These are phyloP conservation scores for Suillus ampliporus DNA, from an alignment of 768 basidiomycete species.

Conservation along the genomic window DNA sequence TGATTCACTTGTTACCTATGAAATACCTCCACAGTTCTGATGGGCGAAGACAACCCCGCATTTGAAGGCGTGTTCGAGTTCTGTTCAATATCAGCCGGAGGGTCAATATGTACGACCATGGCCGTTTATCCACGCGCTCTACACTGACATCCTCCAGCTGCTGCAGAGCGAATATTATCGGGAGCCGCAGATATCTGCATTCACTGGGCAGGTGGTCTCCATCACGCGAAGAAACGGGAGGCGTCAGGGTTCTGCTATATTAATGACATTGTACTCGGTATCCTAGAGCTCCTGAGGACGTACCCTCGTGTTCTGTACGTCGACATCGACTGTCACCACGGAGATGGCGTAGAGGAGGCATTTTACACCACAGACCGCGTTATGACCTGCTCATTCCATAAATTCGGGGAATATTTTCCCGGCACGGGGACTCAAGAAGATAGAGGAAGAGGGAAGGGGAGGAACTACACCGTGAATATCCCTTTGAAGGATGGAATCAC, in stretches of 20 bases:
- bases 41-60: constrained; percentile 95
- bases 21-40: constrained; percentile 44
- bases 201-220: constrained; percentile 98
- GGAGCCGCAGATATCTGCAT: constrained; percentile 85
- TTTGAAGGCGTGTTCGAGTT: constrained; percentile 98
- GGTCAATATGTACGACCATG: constrained; percentile 78
- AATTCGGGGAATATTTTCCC: constrained; percentile 87
- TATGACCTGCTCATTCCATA: constrained; percentile 97
- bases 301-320: constrained; percentile 92
- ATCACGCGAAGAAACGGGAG: constrained; percentile 99
- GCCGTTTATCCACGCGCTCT: not conserved
- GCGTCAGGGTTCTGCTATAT: constrained; percentile 99
- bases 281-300: constrained; percentile 88
- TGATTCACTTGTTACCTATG: constrained; percentile 9
- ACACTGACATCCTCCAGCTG: constrained; percentile 52
- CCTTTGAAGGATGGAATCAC: constrained; percentile 94
- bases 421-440: constrained; percentile 86
- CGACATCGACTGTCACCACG: constrained; percentile 98
- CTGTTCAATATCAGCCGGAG: constrained; percentile 95
- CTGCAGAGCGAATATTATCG: constrained; percentile 77
- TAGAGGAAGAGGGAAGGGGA: constrained; percentile 81
- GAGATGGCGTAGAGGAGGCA: constrained; percentile 98
- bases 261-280: constrained; percentile 95
- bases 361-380: constrained; percentile 98
- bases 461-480: constrained; percentile 90